Base-by-base conservation (phyloP, 2,329 filamentous ascomycete species). In the Fusarium cicatricum region DNA sequence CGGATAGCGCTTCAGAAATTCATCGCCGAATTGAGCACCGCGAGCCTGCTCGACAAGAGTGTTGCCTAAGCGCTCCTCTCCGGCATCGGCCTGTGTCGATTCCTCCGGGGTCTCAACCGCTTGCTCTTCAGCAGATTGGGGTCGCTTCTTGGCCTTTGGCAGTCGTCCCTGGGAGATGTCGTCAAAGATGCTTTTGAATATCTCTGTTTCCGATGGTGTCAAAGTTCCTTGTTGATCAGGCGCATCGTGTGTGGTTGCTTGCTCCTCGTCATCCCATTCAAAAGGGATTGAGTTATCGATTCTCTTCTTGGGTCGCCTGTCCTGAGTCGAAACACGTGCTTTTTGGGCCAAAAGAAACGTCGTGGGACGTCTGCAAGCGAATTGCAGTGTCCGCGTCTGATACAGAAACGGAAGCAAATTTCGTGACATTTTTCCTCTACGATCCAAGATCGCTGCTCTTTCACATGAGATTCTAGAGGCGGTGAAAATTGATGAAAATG, bases 351-450 rank as follows among this genome's bases (percentile, higher is more conserved):
- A 46, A 17, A 55, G 40, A 49, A 67, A 66, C 56, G 53, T 68
- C 14, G 55, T 62, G 41, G 62, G 70, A 46, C 48, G 54, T 33
- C 69, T 70, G 11, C 71, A 60, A 29, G 66, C 66, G 4, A 69
- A 69, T 17, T 72, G 68, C 11, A 77, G 80, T 0, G 89, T 91
- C 55, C 82, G 78, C 5, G 90, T 92, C 62, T 90, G 87, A 69
- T 91, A 92, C 7, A 92, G 79, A 52, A 92, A 92, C 0, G 88
- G 86, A 5, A 87, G 74, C 12, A 86, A 72, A 7, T 83, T 81
- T 3, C 78, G 75, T 12, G 78, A 71, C 78, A 84, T 84, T 44
- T 44, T 66, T 43, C 12, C 36, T 17, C 38, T 32, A 11, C 15
- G 34, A 31, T 32, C 28, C 21, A 11, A 31, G 19, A 31, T 19